phyloP scores from a whole-genome alignment of 2,329 filamentous ascomycete species.

The Septoria petroselini region DNA sequence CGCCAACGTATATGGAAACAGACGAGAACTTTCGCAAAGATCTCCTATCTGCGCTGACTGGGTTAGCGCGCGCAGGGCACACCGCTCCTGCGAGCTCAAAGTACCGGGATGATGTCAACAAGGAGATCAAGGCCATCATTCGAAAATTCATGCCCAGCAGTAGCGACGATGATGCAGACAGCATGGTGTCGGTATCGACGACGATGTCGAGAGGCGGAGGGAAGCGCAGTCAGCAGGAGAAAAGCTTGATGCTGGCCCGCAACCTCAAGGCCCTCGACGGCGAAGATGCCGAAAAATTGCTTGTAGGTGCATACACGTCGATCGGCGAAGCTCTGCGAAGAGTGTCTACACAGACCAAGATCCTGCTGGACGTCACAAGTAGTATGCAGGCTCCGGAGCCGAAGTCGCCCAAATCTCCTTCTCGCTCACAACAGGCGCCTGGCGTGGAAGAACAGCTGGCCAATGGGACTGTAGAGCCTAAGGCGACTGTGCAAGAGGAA shows the following conservation, averaged over 20 bases:
- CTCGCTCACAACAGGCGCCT: conserved; percentile 32
- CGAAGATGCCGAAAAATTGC: conserved; percentile 77
- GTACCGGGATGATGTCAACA: conserved; percentile 78
- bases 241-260: conserved; percentile 79
- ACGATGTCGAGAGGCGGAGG: conserved; percentile 54
- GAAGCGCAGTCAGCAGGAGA: conserved; percentile 76
- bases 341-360: conserved; percentile 85
- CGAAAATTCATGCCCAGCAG: conserved; percentile 84
- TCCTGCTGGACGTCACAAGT: conserved; percentile 90
- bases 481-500: conserved; percentile 59
- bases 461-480: conserved; percentile 25
- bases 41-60: conserved; percentile 68
- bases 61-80: conserved; percentile 77
- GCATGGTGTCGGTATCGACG: conserved; percentile 81
- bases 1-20: conserved; percentile 75
- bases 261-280: conserved; percentile 82
- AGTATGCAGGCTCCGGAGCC: conserved; percentile 53
- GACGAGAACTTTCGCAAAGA: conserved; percentile 68
- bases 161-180: conserved; percentile 89
- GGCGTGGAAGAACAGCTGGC: conserved; percentile 44
- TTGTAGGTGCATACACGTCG: conserved; percentile 78
- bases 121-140: conserved; percentile 83
- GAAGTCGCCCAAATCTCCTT: conserved; percentile 45
- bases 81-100: conserved; percentile 76
- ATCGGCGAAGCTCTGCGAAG: conserved; percentile 83